Evolutionary conservation across 371 early-diverging fungal genomes (phyloP).

Genomic region (Mortierella sp.): DNA sequence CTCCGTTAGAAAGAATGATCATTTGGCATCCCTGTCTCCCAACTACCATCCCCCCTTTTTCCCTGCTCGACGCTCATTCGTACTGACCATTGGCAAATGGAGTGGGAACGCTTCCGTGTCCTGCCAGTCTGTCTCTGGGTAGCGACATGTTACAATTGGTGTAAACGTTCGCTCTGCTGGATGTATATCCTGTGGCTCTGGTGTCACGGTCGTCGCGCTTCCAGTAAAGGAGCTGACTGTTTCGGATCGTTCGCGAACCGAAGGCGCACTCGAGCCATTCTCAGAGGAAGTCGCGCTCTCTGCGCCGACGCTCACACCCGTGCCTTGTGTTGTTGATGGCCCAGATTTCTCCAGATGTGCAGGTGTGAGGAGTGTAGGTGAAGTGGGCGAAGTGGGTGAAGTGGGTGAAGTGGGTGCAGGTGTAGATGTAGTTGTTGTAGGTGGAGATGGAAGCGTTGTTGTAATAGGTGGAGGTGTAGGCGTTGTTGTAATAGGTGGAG

Average conservation of each 20-base stretch:
- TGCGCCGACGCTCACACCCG: constrained; percentile 14
- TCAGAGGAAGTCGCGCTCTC: constrained; percentile 6
- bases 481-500: not conserved
- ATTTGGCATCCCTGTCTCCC: not conserved
- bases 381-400: not conserved
- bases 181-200: constrained; percentile 9
- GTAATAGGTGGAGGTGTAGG: not conserved
- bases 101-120: constrained; percentile 66
- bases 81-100: constrained; percentile 72
- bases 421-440: too few species aligned
- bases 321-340: constrained; percentile 20
- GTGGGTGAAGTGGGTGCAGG: too few species aligned
- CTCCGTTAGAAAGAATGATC: not conserved
- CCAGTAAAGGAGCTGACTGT: too few species aligned
- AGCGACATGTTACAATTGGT: constrained; percentile 36
- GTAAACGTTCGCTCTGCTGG: constrained; percentile 29
- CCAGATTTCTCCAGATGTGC: constrained; percentile 5
- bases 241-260: too few species aligned
- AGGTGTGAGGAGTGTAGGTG: too few species aligned
- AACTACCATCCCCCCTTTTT: not conserved
- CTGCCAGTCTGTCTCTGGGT: constrained; percentile 44
- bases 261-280: constrained; percentile 25
- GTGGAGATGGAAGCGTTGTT: not conserved
- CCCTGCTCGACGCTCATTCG: constrained; percentile 68
- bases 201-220: too few species aligned